Base-by-base conservation (phyloP, 495 filamentous ascomycete genomes). In the Aspergillus egyptiacus region DNA sequence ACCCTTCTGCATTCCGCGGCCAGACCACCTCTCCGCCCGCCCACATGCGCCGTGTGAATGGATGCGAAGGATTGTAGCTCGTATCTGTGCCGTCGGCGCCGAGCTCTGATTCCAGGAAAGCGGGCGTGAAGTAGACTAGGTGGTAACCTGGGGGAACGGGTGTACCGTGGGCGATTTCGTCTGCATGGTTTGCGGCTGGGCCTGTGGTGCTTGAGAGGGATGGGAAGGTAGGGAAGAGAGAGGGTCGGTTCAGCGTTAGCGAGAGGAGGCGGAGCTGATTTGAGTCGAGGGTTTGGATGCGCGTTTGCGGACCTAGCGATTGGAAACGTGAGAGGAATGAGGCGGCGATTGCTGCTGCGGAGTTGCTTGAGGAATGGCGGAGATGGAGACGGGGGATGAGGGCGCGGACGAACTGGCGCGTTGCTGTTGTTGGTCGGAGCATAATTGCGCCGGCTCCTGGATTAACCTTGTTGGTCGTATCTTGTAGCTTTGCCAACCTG, bases 11-110 rank as follows among this genome's bases (percentile, higher is more conserved):
- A 25, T 54, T 55, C 3, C 69, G 65, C 6, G 63, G 65, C 78
- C 77, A 83, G n/a, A 56, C 41, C 19, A 83, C 68, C 48, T 71
- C 66, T 0, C 87, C 88, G 20, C 86, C 87, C 2, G 84, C 85
- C 88, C 88, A 94, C 80, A 94, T 83, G 19, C 87, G 78, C 18
- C 84, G 73, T 19, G 71, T 76, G 50, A 81, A 91, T 0, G 83
- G 80, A 0, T 48, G 24, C 3, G 79, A 76, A 0, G 88, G 87
- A 34, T 75, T 82, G 50, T 89, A 86, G 2, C 76, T 76, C 2
- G 68, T 63, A 63, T 91, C 88, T 1, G 85, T 86, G 27, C 87
- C 87, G 64, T 94, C 88, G 2, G 64, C 57, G 1, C 82, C 74
- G 3, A 91, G 75, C 2, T 75, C 58, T 13, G 57, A 64, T 48